Conservation (phyloP, 352 stramenopile genomes). For the Paralagenidium karlingii region DNA sequence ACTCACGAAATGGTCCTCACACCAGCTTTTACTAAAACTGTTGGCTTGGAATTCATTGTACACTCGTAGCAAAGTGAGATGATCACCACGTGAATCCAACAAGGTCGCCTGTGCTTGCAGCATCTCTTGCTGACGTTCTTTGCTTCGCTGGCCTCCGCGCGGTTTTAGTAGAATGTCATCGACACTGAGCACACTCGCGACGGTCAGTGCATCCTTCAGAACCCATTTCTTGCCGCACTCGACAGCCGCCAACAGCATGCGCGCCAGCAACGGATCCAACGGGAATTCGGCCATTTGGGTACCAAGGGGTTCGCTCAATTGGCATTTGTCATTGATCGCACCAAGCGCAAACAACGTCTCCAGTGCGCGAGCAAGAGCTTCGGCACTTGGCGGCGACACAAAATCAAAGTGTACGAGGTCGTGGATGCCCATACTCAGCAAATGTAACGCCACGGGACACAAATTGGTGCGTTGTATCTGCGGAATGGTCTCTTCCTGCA, state of each 20-base stretch:
- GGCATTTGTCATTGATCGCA: slow-evolving; percentile 39
- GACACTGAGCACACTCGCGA: slow-evolving; percentile 94
- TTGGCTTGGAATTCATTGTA: slow-evolving; percentile 67
- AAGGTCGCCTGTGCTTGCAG: slow-evolving; percentile 55
- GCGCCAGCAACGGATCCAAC: slow-evolving; percentile 84
- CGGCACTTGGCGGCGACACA: slow-evolving; percentile 53
- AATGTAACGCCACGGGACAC: slow-evolving; percentile 44
- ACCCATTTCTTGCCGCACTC: too few species aligned
- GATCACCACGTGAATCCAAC: slow-evolving; percentile 47
- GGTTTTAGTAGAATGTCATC: slow-evolving; percentile 65
- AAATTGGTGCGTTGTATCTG: slow-evolving; percentile 78
- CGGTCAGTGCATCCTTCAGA: slow-evolving; percentile 89
- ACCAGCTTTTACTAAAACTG: slow-evolving; percentile 48
- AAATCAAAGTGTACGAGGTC: slow-evolving; percentile 78
- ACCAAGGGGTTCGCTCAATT: slow-evolving; percentile 72
- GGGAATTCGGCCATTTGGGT: slow-evolving; percentile 96
- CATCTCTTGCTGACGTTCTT: slow-evolving; percentile 56
- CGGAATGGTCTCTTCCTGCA: slow-evolving; percentile 57
- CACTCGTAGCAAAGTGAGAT: slow-evolving; percentile 52
- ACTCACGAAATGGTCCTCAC: slow-evolving; percentile 53
- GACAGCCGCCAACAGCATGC: slow-evolving; percentile 53
- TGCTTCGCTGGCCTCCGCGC: slow-evolving; percentile 38
- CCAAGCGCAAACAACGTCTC: slow-evolving; percentile 60
- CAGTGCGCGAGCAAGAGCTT: slow-evolving; percentile 55
- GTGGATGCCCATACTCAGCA: slow-evolving; percentile 80